phyloP scores from a whole-genome alignment of 495 filamentous ascomycete species.

The Acidomyces sp. region DNA sequence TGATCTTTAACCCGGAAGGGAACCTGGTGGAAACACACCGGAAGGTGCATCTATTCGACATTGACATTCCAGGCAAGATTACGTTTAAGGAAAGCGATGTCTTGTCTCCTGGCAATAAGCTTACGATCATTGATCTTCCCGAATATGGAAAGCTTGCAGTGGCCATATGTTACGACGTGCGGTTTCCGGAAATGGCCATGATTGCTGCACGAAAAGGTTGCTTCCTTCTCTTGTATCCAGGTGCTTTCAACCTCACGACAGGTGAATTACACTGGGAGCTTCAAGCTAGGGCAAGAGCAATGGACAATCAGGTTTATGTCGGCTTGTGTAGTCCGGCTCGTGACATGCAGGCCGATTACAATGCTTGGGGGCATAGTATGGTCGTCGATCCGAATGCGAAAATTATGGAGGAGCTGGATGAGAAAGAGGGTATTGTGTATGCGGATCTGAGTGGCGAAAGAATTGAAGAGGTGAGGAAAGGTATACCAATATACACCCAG shows the following conservation, averaged over 20 bases:
- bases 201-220: conserved; percentile 72
- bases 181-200: conserved; percentile 88
- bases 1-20: conserved; percentile 69
- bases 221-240: conserved; percentile 82
- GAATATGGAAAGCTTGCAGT: conserved; percentile 76
- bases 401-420: conserved; percentile 60
- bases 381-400: conserved; percentile 80
- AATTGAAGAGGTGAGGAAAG: conserved; percentile 65
- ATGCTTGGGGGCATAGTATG: conserved; percentile 85
- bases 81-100: conserved; percentile 83
- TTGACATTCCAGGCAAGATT: conserved; percentile 92
- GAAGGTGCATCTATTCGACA: conserved; percentile 98
- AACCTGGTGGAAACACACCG: conserved; percentile 72
- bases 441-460: conserved; percentile 56
- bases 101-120: conserved; percentile 62
- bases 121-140: conserved; percentile 71
- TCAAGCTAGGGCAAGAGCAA: conserved; percentile 65
- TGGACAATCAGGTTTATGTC: conserved; percentile 94
- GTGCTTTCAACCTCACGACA: conserved; percentile 89
- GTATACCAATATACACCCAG: conserved; percentile 76
- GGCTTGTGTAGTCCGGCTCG: conserved; percentile 83
- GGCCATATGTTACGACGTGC: conserved; percentile 93
- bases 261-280: conserved; percentile 85
- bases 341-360: conserved; percentile 62
- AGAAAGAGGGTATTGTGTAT: conserved; percentile 61